phyloP scores from a whole-genome alignment of 805 yeast species.

The Cyberlindnera suaveolens region DNA sequence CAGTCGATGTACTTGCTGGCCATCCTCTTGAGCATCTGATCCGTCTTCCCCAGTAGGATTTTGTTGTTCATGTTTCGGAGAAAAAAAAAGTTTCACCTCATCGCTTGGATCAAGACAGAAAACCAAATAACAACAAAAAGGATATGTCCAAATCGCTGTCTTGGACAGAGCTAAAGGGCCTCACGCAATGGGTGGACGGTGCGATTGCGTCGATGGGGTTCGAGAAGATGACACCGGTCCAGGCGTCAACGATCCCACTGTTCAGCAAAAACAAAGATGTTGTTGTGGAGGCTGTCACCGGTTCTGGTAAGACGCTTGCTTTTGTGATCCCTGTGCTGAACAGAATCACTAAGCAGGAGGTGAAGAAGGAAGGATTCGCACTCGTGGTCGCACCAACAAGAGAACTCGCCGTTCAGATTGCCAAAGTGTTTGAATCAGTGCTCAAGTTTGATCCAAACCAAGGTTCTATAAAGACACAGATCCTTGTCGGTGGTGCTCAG shows the following conservation, averaged over 20 bases:
- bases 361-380: constrained; percentile 52
- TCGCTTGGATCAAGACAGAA: not conserved
- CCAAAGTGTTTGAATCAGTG: constrained; percentile 55
- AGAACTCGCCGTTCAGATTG: constrained; percentile 66
- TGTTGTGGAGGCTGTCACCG: constrained; percentile 95
- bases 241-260: constrained; percentile 89
- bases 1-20: constrained; percentile 43
- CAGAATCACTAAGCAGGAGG: constrained; percentile 38
- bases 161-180: constrained; percentile 53
- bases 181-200: constrained; percentile 63
- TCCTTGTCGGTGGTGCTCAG: constrained; percentile 57
- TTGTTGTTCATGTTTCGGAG: not conserved
- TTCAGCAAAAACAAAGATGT: constrained; percentile 84
- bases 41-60: not conserved
- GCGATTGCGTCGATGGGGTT: constrained; percentile 75
- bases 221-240: constrained; percentile 90
- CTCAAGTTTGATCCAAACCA: constrained; percentile 51
- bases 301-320: constrained; percentile 96
- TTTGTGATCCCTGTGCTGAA: constrained; percentile 80
- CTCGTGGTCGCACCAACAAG: constrained; percentile 65
- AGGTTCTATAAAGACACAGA: constrained; percentile 44
- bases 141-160: constrained; percentile 37
- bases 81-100: constrained; percentile 2
- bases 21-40: constrained; percentile 1
- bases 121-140: not conserved